Evolutionary conservation across 2,329 filamentous ascomycete species (phyloP), one percentile per base, ranked within the genome.

Genomic region (Fulvia fulva): DNA sequence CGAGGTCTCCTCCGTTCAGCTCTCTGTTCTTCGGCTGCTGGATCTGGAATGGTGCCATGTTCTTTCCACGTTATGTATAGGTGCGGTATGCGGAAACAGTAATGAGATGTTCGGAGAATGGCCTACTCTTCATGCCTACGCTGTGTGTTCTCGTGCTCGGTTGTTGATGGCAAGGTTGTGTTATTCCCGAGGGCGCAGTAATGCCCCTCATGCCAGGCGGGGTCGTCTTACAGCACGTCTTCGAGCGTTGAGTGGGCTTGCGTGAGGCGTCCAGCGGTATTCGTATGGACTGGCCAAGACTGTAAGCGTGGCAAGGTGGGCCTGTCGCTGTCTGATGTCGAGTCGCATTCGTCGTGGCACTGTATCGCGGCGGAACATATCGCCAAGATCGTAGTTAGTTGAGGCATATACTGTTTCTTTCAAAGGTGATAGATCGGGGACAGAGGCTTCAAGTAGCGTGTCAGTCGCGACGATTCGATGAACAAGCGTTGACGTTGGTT

Each of bases 1-100:
- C 68, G 1, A 80, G 70, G 59, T 80, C 78, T 5, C 77, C 77
- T 16, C 77, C 77, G 0, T 74, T 71, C 34, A 79, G 65, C 46
- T 78, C 76, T 50, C 77, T 70, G 28, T 71, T 72, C 5, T 66
- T 56, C 0, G 75, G 75, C 9, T 67, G 61, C 51, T 70, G 65
- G 7, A 72, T 55, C 22, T 67, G 56, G 59, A 73, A 63, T 21
- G 60, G 46, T 28, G 53, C 56, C 64, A 66, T 66, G 47, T 3
- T 53, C 2, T 23, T 26, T 19, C n/a, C n/a, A 19, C 16, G 14
- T 7, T 41, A 19, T 22, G 16, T n/a, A 45, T 50, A 43, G 22
- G 16, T 11, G 21, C n/a, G 4, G 16, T 12, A 44, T 21, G 19
- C 6, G n/a, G 11, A 46, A 25, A 5, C 3, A n/a, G 12, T 3